Base-by-base conservation (phyloP, 192 early-diverging fungal genomes). In the Umbelopsis sp. region DNA sequence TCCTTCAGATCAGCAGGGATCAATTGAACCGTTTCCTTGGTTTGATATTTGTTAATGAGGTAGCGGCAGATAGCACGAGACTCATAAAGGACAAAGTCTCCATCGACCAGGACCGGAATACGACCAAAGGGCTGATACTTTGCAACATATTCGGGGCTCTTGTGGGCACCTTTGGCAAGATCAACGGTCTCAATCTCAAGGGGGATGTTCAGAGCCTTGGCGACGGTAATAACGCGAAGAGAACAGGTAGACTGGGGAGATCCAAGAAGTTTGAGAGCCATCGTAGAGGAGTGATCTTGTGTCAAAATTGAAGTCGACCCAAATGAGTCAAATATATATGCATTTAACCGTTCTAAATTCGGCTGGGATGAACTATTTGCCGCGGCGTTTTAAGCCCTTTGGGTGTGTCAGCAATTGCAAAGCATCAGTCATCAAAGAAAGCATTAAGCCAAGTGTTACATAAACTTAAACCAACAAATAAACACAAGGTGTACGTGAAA, bases 61-160 rank as follows among this genome's bases (percentile, higher is more conserved):
- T 84, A 84, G 29, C 77, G 71, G 29, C 25, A 26, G 21, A 84
- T 84, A 4, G 82, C 80, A 43, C 72, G 80, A 10, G 80, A 77
- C 53, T 84, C 82, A n/a, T 53, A 79, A 9, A 83, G 29, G 17
- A 41, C 9, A 45, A 69, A 76, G 45, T 49, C 71, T 14, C 52
- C 80, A 36, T 84, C 77, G 22, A 71, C 67, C 34, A 84, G 72
- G 26, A 80, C 74, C n/a, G 82, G 82, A 24, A 84, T 71, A 53
- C 76, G 53, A 43, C 82, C 82, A 52, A 84, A 84, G 17, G 82
- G 82, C 53, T 82, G 77, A 34, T 72, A 69, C 17, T 45, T 65
- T 0, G 31, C 65, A 21, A 80, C 9, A 52, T 74, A 77, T 24
- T 79, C 74, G 10, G 77, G 71, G 2, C 56, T 22, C 62, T 84